A percentile compares a stretch with the other conserved stretches of the same genome.
Conservation (phyloP, 179 eudicot genomes). For the Corrigiola litoralis region DNA sequence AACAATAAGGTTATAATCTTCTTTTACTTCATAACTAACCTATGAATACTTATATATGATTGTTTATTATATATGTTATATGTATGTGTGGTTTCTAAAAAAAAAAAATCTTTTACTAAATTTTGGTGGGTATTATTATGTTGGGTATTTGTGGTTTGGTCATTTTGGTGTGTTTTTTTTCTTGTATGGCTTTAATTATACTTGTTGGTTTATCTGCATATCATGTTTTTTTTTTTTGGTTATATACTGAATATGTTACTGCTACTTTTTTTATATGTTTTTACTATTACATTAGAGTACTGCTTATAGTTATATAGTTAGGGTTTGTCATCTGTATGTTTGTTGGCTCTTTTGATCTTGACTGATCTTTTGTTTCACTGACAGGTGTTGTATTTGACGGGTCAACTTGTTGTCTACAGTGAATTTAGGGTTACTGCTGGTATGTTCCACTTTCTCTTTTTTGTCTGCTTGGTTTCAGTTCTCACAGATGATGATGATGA, state of each 20-base stretch:
- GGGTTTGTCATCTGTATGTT: slow-evolving; percentile 1
- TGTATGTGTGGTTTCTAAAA: too few relatives aligned
- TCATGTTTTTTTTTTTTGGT: background rate
- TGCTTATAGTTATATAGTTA: too few relatives aligned
- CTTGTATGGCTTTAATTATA: background rate
- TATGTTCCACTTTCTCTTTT: background rate
- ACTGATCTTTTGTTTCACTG: background rate
- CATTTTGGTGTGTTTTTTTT: background rate
- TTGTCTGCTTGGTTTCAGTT: background rate
- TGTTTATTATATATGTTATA: background rate
- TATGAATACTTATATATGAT: background rate
- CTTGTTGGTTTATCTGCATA: background rate
- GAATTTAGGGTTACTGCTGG: slow-evolving; percentile 1
- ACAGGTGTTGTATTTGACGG: background rate
- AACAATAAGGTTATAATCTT: background rate
- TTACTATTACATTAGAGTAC: too few relatives aligned
- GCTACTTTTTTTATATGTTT: too few relatives aligned
- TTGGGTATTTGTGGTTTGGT: background rate
- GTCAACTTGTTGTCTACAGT: background rate
- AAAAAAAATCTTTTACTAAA: too few relatives aligned
- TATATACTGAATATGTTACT: too few relatives aligned
- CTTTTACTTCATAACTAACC: too few relatives aligned
- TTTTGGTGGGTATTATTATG: background rate
- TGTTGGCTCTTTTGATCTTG: background rate
- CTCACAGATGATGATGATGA: background rate